Percentiles rank a stretch among this genome's conserved stretches.
Conservation (phyloP, 441 rosid genomes). For the Theobroma grandiflorum region DNA sequence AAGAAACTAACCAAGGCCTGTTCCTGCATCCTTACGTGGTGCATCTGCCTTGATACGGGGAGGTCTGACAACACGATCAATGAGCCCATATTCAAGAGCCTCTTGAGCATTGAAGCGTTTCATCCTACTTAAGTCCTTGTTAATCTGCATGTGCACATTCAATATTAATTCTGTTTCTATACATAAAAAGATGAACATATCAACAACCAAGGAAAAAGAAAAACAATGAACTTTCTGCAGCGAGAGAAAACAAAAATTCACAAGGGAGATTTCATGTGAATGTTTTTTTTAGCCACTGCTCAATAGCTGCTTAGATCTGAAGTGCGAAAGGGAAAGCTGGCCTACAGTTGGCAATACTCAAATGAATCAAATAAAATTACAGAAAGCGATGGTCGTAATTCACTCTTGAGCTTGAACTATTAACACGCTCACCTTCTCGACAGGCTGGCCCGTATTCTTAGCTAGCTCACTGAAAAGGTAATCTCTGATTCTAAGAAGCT, state of each 20-base stretch:
- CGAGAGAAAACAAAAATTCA: not conserved
- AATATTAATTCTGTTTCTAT: not conserved
- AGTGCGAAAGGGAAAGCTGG: not conserved
- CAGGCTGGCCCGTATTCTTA: constrained; percentile 81
- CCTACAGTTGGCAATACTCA: not conserved
- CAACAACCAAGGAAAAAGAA: not conserved
- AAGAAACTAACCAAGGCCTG: constrained; percentile 63
- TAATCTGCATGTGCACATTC: constrained; percentile 53
- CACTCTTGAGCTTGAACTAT: not conserved
- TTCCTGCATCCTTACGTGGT: constrained; percentile 55
- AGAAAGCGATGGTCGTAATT: not conserved
- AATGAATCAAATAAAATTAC: not conserved
- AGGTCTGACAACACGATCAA: constrained; percentile 75
- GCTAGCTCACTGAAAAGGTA: constrained; percentile 81
- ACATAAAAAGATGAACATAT: not conserved
- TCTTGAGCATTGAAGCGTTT: constrained; percentile 76
- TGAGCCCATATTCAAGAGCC: constrained; percentile 84
- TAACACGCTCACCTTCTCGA: constrained; percentile 66
- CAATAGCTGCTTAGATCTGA: not conserved
- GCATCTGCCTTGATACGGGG: constrained; percentile 63
- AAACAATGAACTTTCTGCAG: not conserved
- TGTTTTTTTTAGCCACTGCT: not conserved
- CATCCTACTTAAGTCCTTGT: constrained; percentile 66
- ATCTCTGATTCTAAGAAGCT: constrained; percentile 81
- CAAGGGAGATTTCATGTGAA: not conserved